These are phyloP conservation scores for Chaetothyriales sp. DNA, from an alignment of 2,329 filamentous ascomycete genomes.

Conservation along the genomic window DNA sequence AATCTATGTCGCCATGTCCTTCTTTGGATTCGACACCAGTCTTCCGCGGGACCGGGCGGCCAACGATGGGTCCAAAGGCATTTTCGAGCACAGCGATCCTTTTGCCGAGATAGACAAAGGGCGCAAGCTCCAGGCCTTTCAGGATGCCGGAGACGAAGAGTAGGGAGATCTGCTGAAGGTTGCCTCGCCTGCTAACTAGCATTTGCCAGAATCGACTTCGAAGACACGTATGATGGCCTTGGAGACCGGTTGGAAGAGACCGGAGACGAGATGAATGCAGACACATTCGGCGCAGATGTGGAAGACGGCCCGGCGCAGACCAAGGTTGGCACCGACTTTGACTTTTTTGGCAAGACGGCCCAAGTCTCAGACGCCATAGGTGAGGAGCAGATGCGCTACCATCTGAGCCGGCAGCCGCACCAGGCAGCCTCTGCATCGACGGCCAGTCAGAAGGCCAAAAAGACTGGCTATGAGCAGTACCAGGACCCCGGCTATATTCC, in stretches of 20 bases:
- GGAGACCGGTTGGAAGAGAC: constrained; percentile 83
- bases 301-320: constrained; percentile 33
- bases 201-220: constrained; percentile 63
- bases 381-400: constrained; percentile 78
- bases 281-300: constrained; percentile 62
- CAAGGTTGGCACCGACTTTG: constrained; percentile 77
- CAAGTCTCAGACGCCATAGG: constrained; percentile 74
- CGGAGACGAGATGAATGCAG: constrained; percentile 90
- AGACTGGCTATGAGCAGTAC: constrained; percentile 86
- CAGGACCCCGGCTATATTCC: constrained; percentile 70
- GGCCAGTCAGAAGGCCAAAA: constrained; percentile 44
- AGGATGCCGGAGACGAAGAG: constrained; percentile 47
- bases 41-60: constrained; percentile 41
- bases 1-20: constrained; percentile 52
- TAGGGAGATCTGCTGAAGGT: constrained; percentile 21
- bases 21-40: constrained; percentile 74
- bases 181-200: constrained; percentile 17
- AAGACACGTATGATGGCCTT: constrained; percentile 92
- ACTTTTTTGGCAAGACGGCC: constrained; percentile 89
- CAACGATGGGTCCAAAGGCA: constrained; percentile 54
- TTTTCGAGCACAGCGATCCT: constrained; percentile 75
- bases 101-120: constrained; percentile 66
- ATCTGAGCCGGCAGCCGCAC: constrained; percentile 30
- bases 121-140: constrained; percentile 27
- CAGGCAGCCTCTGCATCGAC: constrained; percentile 39